Percentiles rank a stretch among this genome's conserved stretches.
Evolutionary conservation across 768 basidiomycete genomes (phyloP).

Genomic region (Russula sp.): DNA sequence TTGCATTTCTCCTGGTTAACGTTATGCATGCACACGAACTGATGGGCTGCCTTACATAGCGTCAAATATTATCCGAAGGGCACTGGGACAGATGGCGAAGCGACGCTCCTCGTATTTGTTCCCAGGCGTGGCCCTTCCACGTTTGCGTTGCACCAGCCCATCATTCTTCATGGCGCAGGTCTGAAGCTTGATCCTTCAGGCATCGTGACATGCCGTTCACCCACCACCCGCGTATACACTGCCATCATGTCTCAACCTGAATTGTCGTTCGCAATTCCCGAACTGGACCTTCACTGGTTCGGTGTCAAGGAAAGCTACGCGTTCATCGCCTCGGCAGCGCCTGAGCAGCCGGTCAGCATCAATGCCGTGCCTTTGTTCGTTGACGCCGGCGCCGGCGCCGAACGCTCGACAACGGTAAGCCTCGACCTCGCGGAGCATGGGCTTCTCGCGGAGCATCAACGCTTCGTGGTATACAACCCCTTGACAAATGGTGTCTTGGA

Average conservation of each 20-base stretch:
- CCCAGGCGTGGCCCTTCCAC: conserved; percentile 16
- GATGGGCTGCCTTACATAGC: neutral
- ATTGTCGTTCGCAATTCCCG: conserved; percentile 14
- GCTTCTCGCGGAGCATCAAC: conserved; percentile 5
- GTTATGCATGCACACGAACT: neutral
- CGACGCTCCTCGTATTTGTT: conserved; percentile 20
- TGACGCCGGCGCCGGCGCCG: conserved; percentile 2
- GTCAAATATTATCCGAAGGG: conserved; percentile 21
- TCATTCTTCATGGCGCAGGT: conserved; percentile 22
- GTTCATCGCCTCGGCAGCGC: conserved; percentile 14
- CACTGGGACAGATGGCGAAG: conserved; percentile 10
- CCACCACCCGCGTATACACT: conserved; percentile 15
- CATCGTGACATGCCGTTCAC: conserved; percentile 10
- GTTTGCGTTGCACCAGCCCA: conserved; percentile 21
- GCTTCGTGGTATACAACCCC: conserved; percentile 3
- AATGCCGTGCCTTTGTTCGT: conserved; percentile 16
- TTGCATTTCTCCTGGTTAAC: neutral
- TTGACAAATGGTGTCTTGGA: conserved; percentile 5
- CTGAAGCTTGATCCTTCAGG: conserved; percentile 15
- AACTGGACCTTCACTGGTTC: conserved; percentile 22
- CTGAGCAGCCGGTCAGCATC: conserved; percentile 12
- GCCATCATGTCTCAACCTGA: conserved; percentile 13
- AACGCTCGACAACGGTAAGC: neutral
- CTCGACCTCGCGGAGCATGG: conserved; percentile 16
- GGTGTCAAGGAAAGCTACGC: conserved; percentile 20